Percentiles rank a stretch among this genome's conserved stretches.
Conservation (phyloP, 495 filamentous ascomycete species). For the Aspergillus cristatus region DNA sequence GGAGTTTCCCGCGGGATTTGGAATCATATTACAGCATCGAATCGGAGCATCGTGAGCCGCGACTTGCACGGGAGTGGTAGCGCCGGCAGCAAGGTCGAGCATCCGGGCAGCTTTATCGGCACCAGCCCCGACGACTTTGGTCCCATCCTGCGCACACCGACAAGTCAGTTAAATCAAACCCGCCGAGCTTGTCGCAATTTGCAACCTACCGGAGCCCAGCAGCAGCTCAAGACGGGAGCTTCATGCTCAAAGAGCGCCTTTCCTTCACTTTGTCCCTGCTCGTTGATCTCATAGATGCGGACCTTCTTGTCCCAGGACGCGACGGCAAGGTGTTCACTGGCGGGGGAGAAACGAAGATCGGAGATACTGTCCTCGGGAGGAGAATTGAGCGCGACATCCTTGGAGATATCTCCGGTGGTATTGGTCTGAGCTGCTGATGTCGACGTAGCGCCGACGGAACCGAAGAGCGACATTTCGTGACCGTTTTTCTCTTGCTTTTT, state of each 20-base stretch:
- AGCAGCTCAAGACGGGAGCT: constrained; percentile 65
- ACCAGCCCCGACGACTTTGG: constrained; percentile 71
- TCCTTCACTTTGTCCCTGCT: constrained; percentile 58
- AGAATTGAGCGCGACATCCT: constrained; percentile 68
- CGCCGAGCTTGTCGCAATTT: no score
- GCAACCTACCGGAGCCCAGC: constrained; percentile 70
- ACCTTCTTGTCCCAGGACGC: constrained; percentile 92
- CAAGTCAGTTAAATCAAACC: not conserved
- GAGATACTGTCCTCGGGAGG: constrained; percentile 83
- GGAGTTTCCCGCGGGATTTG: constrained; percentile 41
- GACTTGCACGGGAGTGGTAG: constrained; percentile 49
- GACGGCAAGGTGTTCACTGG: constrained; percentile 69
- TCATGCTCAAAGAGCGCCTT: constrained; percentile 73
- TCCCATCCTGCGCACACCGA: constrained; percentile 57
- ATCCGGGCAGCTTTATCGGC: constrained; percentile 78
- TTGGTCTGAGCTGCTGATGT: constrained; percentile 44
- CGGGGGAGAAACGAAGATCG: constrained; percentile 72
- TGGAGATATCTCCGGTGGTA: constrained; percentile 81
- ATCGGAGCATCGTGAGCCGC: constrained; percentile 76
- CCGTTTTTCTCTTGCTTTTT: not conserved
- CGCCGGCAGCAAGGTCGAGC: constrained; percentile 56
- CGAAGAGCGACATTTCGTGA: constrained; percentile 54
- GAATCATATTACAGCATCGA: constrained; percentile 67
- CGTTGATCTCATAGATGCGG: constrained; percentile 80
- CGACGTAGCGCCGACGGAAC: constrained; percentile 33